Percentiles rank a stretch among this genome's conserved stretches.
Evolutionary conservation across 805 yeast species (phyloP).

Genomic region (Zygoascus tannicola): DNA sequence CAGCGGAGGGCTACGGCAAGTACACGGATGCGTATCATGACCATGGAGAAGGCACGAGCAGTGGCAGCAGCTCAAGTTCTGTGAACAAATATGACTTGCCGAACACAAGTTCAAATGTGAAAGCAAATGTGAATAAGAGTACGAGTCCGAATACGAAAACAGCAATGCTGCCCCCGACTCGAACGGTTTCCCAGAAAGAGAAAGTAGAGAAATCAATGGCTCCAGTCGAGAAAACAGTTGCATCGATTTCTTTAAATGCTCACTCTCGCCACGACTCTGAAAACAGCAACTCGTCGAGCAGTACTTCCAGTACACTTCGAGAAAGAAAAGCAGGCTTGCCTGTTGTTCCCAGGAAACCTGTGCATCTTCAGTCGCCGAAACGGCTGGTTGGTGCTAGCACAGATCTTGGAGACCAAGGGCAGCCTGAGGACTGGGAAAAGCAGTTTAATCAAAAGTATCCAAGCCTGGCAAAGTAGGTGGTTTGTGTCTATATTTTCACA

Average conservation of each 20-base stretch:
- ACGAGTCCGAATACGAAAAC: not conserved
- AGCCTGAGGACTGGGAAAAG: slow-evolving; percentile 21
- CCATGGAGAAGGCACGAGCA: not conserved
- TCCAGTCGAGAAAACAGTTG: not conserved
- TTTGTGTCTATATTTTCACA: no score
- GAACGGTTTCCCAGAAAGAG: no score
- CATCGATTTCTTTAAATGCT: not conserved
- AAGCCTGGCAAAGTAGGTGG: slow-evolving; percentile 14
- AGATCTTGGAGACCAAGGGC: slow-evolving; percentile 1
- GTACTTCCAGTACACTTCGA: slow-evolving; percentile 6
- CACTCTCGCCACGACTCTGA: not conserved
- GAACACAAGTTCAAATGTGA: not conserved
- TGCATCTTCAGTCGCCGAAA: slow-evolving; percentile 20
- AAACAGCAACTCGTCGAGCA: slow-evolving; percentile 8
- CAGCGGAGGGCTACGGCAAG: slow-evolving; percentile 78
- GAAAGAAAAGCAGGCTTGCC: slow-evolving; percentile 11
- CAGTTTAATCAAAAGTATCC: slow-evolving; percentile 22
- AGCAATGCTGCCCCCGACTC: not conserved
- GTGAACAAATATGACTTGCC: not conserved
- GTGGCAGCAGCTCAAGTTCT: not conserved
- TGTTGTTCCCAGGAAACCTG: slow-evolving; percentile 17
- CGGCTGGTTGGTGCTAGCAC: slow-evolving; percentile 1
- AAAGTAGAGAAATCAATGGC: no score
- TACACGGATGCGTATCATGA: slow-evolving; percentile 38
- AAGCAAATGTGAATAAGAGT: not conserved